A percentile compares a stretch with the other conserved stretches of the same genome.
Evolutionary conservation across 106 monocot genomes (phyloP).

Genomic region (Acorus calamus): DNA sequence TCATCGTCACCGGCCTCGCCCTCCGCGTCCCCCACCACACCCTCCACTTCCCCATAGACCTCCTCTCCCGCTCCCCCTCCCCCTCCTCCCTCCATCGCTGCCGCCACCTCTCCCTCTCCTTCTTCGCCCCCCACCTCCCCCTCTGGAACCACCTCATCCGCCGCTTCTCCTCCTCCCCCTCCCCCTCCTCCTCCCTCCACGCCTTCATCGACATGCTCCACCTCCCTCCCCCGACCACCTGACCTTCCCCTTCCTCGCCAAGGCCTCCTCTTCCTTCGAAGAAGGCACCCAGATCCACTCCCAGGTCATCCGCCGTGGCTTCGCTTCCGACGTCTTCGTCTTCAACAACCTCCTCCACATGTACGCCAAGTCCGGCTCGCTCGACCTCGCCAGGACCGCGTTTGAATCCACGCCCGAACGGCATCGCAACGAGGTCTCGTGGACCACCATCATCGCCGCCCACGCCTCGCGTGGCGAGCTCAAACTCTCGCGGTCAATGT

Average conservation of each 20-base stretch:
- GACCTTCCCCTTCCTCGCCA: constrained; percentile 40
- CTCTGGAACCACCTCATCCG: constrained; percentile 17
- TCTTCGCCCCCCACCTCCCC: constrained; percentile 14
- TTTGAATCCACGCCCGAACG: constrained; percentile 68
- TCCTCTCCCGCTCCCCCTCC: constrained; percentile 10
- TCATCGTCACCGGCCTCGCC: neutral
- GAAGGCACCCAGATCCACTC: constrained; percentile 31
- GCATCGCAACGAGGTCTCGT: constrained; percentile 39
- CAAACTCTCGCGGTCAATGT: constrained; percentile 36
- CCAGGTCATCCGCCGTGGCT: constrained; percentile 34
- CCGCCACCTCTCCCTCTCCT: constrained; percentile 5
- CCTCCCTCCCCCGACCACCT: constrained; percentile 17
- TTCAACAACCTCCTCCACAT: constrained; percentile 44
- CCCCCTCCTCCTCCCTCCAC: constrained; percentile 37
- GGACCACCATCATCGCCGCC: constrained; percentile 48
- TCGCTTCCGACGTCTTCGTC: constrained; percentile 28
- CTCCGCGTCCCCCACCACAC: constrained; percentile 6
- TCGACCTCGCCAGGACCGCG: constrained; percentile 31
- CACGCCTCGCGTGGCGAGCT: constrained; percentile 40
- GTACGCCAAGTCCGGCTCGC: constrained; percentile 34
- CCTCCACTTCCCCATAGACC: constrained; percentile 13
- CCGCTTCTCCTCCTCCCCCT: constrained; percentile 34
- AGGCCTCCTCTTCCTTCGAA: constrained; percentile 10
- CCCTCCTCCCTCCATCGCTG: constrained; percentile 14
- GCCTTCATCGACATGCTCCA: constrained; percentile 28